A percentile compares a stretch with the other conserved stretches of the same genome.
phyloP scores from a whole-genome alignment of 805 yeast species.

The Kluyveromyces lactis region DNA sequence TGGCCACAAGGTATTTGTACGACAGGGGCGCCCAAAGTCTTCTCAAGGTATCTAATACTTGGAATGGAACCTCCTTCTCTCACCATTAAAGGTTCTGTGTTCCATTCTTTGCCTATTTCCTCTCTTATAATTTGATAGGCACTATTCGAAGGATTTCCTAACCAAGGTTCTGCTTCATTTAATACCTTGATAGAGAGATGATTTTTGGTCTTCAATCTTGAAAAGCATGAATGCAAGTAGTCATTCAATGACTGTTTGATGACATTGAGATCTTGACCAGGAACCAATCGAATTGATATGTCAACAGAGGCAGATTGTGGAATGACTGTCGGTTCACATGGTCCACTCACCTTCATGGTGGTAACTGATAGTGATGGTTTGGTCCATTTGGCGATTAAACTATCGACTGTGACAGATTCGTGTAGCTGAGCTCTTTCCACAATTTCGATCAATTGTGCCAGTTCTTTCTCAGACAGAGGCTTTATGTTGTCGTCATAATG shows the following conservation, averaged over 20 bases:
- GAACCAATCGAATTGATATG: slow-evolving; percentile 79
- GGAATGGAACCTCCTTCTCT: slow-evolving; percentile 98
- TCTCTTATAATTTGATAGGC: slow-evolving; percentile 61
- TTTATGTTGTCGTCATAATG: slow-evolving; percentile 63
- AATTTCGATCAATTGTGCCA: slow-evolving; percentile 53
- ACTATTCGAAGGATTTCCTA: slow-evolving; percentile 73
- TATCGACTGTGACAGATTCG: slow-evolving; percentile 31
- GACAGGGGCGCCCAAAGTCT: slow-evolving; percentile 75
- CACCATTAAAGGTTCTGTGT: slow-evolving; percentile 68
- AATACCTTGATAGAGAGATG: slow-evolving; percentile 50
- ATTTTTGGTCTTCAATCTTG: slow-evolving; percentile 49
- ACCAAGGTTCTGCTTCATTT: slow-evolving; percentile 94
- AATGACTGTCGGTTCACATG: slow-evolving; percentile 81
- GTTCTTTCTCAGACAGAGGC: slow-evolving; percentile 50
- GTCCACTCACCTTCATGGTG: slow-evolving; percentile 78
- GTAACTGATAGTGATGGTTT: slow-evolving; percentile 86
- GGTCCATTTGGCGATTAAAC: slow-evolving; percentile 77
- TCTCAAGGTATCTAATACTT: slow-evolving; percentile 75
- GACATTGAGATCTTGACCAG: slow-evolving; percentile 64
- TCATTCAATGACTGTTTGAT: slow-evolving; percentile 44
- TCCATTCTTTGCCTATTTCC: slow-evolving; percentile 68
- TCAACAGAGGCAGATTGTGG: slow-evolving; percentile 74
- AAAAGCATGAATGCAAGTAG: slow-evolving; percentile 43
- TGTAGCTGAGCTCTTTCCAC: slow-evolving; percentile 31
- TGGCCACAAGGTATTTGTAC: slow-evolving; percentile 97